Evolutionary conservation across 345 rosid genomes (phyloP).

Genomic region (Xanthoceras sorbifolium): DNA sequence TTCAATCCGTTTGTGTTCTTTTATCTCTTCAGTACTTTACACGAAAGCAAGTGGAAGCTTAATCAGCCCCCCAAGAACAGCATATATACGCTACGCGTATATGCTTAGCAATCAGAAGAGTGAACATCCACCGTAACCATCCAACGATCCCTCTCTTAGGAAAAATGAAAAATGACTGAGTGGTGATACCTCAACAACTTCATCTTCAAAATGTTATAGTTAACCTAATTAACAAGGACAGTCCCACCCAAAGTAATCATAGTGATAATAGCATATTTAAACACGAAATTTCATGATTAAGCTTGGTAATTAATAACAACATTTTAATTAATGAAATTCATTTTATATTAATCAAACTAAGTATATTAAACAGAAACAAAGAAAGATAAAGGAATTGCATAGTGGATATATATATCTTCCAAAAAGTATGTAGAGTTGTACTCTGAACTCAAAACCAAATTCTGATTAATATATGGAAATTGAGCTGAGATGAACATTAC

Average conservation of each 20-base stretch:
- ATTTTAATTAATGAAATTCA: not conserved
- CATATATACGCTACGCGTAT: not conserved
- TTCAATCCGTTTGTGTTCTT: not conserved
- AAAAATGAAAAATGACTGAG: constrained; percentile 1
- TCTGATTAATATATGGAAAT: not conserved
- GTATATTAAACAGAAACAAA: not conserved
- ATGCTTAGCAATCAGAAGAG: not conserved
- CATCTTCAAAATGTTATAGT: constrained; percentile 35
- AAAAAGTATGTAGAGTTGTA: too few relatives aligned
- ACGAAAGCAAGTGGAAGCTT: not conserved
- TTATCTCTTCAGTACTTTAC: not conserved
- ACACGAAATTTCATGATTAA: constrained; percentile 13
- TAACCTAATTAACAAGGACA: constrained; percentile 35
- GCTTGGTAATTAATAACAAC: not conserved
- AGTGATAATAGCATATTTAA: constrained; percentile 1
- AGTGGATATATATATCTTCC: not conserved
- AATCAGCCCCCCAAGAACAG: not conserved
- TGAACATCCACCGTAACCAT: not conserved
- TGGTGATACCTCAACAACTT: constrained; percentile 34
- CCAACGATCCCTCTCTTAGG: constrained; percentile 10
- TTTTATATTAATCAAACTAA: not conserved
- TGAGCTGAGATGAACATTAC: not conserved
- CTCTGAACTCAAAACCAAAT: not conserved
- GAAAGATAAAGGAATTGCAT: not conserved
- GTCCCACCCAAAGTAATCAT: constrained; percentile 24